A percentile compares a stretch with the other conserved stretches of the same genome.
Conservation (phyloP, 2,329 filamentous ascomycete genomes). For the Colletotrichum sp. region DNA sequence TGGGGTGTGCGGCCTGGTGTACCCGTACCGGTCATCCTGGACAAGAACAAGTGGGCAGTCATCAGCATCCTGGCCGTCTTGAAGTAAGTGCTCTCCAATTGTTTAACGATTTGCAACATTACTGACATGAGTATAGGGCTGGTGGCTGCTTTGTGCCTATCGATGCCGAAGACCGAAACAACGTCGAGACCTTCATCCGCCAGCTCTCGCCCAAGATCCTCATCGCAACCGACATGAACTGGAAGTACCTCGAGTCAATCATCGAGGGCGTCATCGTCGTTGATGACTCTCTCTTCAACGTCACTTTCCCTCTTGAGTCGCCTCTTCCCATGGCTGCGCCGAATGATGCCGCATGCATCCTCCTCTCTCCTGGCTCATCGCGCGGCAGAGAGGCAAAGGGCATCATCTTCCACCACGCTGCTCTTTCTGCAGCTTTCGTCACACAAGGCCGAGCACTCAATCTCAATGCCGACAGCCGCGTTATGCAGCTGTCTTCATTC, state of each 20-base stretch:
- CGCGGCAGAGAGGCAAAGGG: constrained; percentile 60
- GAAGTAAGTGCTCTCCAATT: constrained; percentile 56
- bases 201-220: constrained; percentile 49
- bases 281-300: constrained; percentile 44
- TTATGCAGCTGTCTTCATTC: constrained; percentile 60
- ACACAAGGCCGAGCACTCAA: constrained; percentile 55
- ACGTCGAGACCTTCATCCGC: constrained; percentile 46
- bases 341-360: constrained; percentile 61
- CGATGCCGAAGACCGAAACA: constrained; percentile 47
- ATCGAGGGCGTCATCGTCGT: constrained; percentile 46
- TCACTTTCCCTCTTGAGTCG: constrained; percentile 21
- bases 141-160: constrained; percentile 57
- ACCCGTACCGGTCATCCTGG: constrained; percentile 69
- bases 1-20: constrained; percentile 56
- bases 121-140: constrained; percentile 36
- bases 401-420: constrained; percentile 65
- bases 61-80: constrained; percentile 72
- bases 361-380: constrained; percentile 62
- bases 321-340: constrained; percentile 39
- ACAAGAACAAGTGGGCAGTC: constrained; percentile 73
- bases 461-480: constrained; percentile 56
- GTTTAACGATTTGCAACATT: constrained; percentile 14
- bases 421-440: constrained; percentile 59
- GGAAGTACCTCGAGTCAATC: constrained; percentile 40
- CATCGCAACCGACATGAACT: constrained; percentile 47